A percentile compares a stretch with the other conserved stretches of the same genome.
phyloP scores from a whole-genome alignment of 139 green algal species.

The Pseudopediastrum boryanum region DNA sequence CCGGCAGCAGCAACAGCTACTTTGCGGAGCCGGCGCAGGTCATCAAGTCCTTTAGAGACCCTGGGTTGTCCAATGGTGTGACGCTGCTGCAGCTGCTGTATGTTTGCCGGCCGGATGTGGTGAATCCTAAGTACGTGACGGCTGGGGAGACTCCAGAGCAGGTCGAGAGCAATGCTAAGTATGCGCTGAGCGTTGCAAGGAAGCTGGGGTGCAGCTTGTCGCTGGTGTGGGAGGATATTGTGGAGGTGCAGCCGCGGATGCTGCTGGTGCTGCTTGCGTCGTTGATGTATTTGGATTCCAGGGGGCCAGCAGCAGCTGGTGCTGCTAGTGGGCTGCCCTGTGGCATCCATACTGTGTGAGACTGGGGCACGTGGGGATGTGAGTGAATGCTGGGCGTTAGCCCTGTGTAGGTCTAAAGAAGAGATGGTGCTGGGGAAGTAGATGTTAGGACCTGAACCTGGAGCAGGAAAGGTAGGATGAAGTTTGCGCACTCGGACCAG shows the following conservation, averaged over 20 bases:
- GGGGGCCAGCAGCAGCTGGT: conserved; percentile 10
- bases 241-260: conserved; percentile 63
- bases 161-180: conserved; percentile 49
- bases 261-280: conserved; percentile 53
- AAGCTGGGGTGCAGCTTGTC: conserved; percentile 65
- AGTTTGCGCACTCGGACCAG: too few relatives aligned
- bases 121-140: conserved; percentile 48
- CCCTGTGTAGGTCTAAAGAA: too few relatives aligned
- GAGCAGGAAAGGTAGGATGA: too few relatives aligned
- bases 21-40: background rate
- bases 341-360: too few relatives aligned
- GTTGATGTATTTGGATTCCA: conserved; percentile 50
- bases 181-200: conserved; percentile 57
- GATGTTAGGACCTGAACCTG: too few relatives aligned
- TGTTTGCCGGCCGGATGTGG: conserved; percentile 40
- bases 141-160: conserved; percentile 31
- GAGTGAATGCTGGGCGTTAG: too few relatives aligned
- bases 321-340: too few relatives aligned
- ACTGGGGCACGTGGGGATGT: too few relatives aligned
- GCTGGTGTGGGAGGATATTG: conserved; percentile 62
- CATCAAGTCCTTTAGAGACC: conserved; percentile 43
- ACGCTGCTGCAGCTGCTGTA: conserved; percentile 58
- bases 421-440: too few relatives aligned
- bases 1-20: too few relatives aligned
- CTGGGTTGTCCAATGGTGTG: conserved; percentile 36